A percentile compares a stretch with the other conserved stretches of the same genome.
phyloP scores from a whole-genome alignment of 2,329 filamentous ascomycete genomes.

The Volutella citrinella region DNA sequence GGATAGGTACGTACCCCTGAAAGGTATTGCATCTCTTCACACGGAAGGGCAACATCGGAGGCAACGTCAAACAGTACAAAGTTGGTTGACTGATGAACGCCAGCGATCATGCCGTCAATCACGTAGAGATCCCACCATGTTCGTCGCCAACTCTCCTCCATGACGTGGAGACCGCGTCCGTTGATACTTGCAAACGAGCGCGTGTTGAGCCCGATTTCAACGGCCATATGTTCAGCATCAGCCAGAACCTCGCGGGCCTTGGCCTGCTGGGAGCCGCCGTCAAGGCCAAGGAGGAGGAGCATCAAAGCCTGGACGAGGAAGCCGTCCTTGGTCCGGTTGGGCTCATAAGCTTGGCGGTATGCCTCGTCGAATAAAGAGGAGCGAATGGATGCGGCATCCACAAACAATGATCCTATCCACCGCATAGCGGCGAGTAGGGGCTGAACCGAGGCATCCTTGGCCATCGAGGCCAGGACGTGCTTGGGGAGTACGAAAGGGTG shows the following conservation, averaged over 20 bases:
- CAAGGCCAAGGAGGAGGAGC: conserved; percentile 72
- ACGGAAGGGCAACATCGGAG: conserved; percentile 71
- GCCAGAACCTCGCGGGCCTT: conserved; percentile 65
- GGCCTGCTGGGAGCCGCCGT: conserved; percentile 70
- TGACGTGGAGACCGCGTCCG: conserved; percentile 60
- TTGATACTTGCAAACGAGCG: conserved; percentile 62
- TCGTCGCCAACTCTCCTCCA: conserved; percentile 80
- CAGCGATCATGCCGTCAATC: conserved; percentile 81
- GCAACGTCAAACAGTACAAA: conserved; percentile 67
- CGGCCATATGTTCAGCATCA: conserved; percentile 66
- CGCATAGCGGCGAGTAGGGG: conserved; percentile 52
- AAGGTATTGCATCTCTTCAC: conserved; percentile 73
- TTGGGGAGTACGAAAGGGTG: conserved; percentile 59
- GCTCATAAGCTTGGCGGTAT: conserved; percentile 46
- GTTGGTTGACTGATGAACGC: conserved; percentile 69
- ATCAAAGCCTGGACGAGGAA: conserved; percentile 76
- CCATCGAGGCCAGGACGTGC: conserved; percentile 44
- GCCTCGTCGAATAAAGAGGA: conserved; percentile 58
- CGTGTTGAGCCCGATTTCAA: conserved; percentile 74
- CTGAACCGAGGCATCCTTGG: conserved; percentile 46
- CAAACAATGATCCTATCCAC: conserved; percentile 55
- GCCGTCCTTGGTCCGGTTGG: conserved; percentile 47
- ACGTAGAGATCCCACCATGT: conserved; percentile 89
- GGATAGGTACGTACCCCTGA: conserved; percentile 47
- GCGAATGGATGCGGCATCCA: conserved; percentile 45